phyloP scores from a whole-genome alignment of 2,329 filamentous ascomycete genomes.

The Penicillium olsonii region DNA sequence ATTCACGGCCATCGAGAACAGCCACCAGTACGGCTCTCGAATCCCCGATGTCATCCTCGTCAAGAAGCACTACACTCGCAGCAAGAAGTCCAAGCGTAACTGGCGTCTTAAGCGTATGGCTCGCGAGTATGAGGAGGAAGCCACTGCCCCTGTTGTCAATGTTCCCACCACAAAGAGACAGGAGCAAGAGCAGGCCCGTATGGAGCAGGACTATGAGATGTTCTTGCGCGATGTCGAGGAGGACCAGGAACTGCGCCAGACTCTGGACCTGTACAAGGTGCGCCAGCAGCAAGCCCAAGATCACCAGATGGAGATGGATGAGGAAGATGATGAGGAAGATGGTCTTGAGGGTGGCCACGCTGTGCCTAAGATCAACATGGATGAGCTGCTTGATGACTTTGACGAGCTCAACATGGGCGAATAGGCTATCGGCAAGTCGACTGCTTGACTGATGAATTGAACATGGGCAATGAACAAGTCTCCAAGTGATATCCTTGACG shows the following conservation, averaged over 20 bases:
- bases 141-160: constrained; percentile 9
- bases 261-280: constrained; percentile 80
- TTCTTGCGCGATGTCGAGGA: constrained; percentile 97
- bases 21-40: constrained; percentile 70
- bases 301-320: constrained; percentile 43
- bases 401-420: constrained; percentile 52
- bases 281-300: constrained; percentile 46
- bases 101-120: constrained; percentile 96
- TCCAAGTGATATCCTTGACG: constrained; percentile 27
- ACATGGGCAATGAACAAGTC: constrained; percentile 57
- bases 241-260: constrained; percentile 81
- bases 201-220: constrained; percentile 94
- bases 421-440: constrained; percentile 34
- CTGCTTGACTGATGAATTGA: constrained; percentile 31
- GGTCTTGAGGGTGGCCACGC: constrained; percentile 54
- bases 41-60: constrained; percentile 93
- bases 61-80: constrained; percentile 92
- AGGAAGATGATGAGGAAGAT: constrained; percentile 58
- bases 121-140: constrained; percentile 77
- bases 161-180: constrained; percentile 41
- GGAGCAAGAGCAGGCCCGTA: constrained; percentile 78
- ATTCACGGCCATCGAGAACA: constrained; percentile 79
- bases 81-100: constrained; percentile 81
- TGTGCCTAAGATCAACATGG: constrained; percentile 71
- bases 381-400: constrained; percentile 49